Base-by-base conservation (phyloP, 148 eudicot genomes). In the Camellia granthamiana region DNA sequence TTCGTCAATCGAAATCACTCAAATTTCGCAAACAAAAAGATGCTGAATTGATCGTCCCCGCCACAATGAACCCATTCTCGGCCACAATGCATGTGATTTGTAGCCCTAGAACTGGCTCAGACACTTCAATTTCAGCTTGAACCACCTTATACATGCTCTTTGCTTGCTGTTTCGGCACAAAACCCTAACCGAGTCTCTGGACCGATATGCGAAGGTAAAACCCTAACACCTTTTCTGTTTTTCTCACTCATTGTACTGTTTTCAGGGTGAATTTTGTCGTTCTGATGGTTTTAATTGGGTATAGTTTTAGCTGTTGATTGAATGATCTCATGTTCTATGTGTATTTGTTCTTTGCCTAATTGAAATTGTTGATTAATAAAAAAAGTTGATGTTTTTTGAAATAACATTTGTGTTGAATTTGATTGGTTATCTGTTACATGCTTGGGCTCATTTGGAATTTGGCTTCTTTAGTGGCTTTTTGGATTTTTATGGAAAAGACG, bases 201-300 rank as follows among this genome's bases (percentile, higher is more conserved):
- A 10, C 63, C 74, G 80, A 67, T 78, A 78, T 78, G 80, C 47
- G 8, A 77, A 78, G 73, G 80, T 78, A 67, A 67, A 51, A 18
- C 80, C 72, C 73, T 54, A 51, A 54, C 41, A 51, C 73, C 73
- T 18, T 67, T 75, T 54, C 15, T 8, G 76, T 56, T 74, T 54
- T 19, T n/a, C 38, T 52, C 46, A 51, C 30, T 30, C 47, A 23
- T 52, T 54, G 67, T 21, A 13, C 6, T 19, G 41, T 21, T 63
- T 6, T 7, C 38, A 21, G 30, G 41, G 10, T 8, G 6, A 63
- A 5, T 21, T 5, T 41, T 41, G 15, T 30, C 38, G 1, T 41
- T 66, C 2, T 66, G 70, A 41, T 30, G 15, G 44, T 21, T 3
- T 6, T 73, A 3, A 21, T 73, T 73, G 54, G 6, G 5, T 69